Base-by-base conservation (phyloP, 345 rosid genomes). In the Murraya paniculata region DNA sequence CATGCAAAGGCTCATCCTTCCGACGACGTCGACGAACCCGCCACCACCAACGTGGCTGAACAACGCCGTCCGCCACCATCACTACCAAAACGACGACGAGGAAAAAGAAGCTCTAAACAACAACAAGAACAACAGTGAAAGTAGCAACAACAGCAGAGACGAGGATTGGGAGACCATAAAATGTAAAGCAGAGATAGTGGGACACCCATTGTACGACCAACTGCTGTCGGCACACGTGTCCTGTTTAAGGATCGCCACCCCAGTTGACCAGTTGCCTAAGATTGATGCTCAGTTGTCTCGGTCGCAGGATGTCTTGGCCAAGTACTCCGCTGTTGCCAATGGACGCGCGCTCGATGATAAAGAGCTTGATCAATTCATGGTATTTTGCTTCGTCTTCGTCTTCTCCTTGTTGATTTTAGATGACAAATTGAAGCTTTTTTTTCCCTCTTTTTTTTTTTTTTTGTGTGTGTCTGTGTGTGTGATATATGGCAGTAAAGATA, bases 341-440 rank as follows among this genome's bases (percentile, higher is more conserved):
- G 84, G 84, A 16, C 89, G 73, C 7, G 75, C 76, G 22, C 69
- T 71, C 9, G 86, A 84, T 30, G 82, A 71, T 71, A 84, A 84
- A 66, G 89, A 84, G 69, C 87, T 86, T 30, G 89, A 86, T 66
- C 89, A 84, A 74, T 84, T 86, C 81, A 86, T 86, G 89, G 89
- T 86, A 76, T 85, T 86, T 36, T 70, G 25, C 39, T 50, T 45
- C n/a, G 25, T 28, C 31, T 21, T 38, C 48, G 1, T 35, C 50
- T 66, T 66, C n/a, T 66, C n/a, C 50, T 67, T 22, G 19, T 36
- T 48, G 53, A 14, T 38, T 68, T 24, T 64, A 18, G 0, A 9
- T 21, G 25, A 64, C 18, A 33, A 64, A 64, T 64, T 33, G 25
- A 64, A 64, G 41, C 24, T 16, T 14, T 5, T 45, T 10, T 41